Base-by-base conservation (phyloP, 768 basidiomycete genomes). In the Rhodotorula taiwanensis region DNA sequence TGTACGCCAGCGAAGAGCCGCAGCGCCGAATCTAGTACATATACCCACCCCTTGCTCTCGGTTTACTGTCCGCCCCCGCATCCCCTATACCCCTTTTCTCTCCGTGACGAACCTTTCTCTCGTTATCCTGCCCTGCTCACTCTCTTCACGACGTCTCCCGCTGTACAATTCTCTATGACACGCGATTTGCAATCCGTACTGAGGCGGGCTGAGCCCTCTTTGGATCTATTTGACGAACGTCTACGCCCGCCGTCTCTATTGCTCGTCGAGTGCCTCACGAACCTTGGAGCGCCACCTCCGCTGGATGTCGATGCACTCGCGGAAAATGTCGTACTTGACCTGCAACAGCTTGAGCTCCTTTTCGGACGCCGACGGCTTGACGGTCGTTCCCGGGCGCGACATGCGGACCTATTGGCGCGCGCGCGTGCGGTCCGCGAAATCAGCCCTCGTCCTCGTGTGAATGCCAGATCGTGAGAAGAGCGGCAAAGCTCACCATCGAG, bases 301-400 rank as follows among this genome's bases (percentile, higher is more conserved):
- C 79, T 99, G 95, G 45, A 90, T 85, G 21, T 89, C 87, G 51
- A 95, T 89, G 25, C 79, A 81, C 75, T 97, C 92, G 60, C 82
- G 77, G 79, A 97, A 98, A 72, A 97, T 92, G 75, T 83, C 84
- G 77, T 95, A 98, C 79, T 99, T 99, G 13, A 86, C 89, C 58
- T 89, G 84, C 54, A 98, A 78, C 51, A 98, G 75, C 72, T 79
- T 85, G 76, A 83, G 84, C 76, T 87, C 89, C 75, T 78, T 82
- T 1, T 75, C 65, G 6, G 81, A 80, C 16, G 84, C 83, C 21
- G 79, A 77, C 4, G 93, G 89, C 11, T 76, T 73, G 39, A 99
- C 80, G 48, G 86, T 78, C 21, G 81, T 83, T 7, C 87, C 94
- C 2, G 84, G 78, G 39, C 88, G 86, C 11, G 92, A 94, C 95